Percentiles rank a stretch among this genome's conserved stretches.
These are phyloP conservation scores for Fusarium torulosum DNA, from an alignment of 2,329 filamentous ascomycete genomes.

Conservation along the genomic window DNA sequence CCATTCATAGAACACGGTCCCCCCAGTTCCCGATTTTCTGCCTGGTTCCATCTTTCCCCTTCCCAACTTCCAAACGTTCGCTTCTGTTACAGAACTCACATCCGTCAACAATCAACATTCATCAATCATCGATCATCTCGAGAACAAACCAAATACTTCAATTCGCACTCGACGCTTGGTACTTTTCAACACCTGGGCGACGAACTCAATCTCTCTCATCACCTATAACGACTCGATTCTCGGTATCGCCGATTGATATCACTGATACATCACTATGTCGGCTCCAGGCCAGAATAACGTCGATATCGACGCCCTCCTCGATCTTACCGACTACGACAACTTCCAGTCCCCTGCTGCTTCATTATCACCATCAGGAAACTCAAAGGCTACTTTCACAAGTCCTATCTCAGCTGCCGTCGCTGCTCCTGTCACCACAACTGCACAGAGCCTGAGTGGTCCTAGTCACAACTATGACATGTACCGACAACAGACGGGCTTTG, in stretches of 20 bases:
- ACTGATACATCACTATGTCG: slow-evolving; percentile 52
- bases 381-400: slow-evolving; percentile 67
- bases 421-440: slow-evolving; percentile 66
- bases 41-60: slow-evolving; percentile 44
- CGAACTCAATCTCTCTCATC: slow-evolving; percentile 8
- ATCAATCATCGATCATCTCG: slow-evolving; percentile 14
- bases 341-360: slow-evolving; percentile 69
- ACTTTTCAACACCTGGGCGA: slow-evolving; percentile 2
- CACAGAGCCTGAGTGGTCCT: slow-evolving; percentile 78
- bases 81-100: slow-evolving; percentile 31
- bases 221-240: slow-evolving; percentile 21
- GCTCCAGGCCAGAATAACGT: slow-evolving; percentile 60
- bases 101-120: slow-evolving; percentile 29
- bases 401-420: slow-evolving; percentile 65
- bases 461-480: slow-evolving; percentile 97
- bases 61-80: slow-evolving; percentile 41
- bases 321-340: slow-evolving; percentile 73
- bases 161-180: not conserved
- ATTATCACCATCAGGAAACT: slow-evolving; percentile 65
- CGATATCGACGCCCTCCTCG: slow-evolving; percentile 69
- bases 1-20: slow-evolving; percentile 52
- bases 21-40: slow-evolving; percentile 48
- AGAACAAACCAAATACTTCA: not conserved
- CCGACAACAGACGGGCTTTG: slow-evolving; percentile 94
- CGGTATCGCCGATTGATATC: slow-evolving; percentile 28